Percentiles rank a stretch among this genome's conserved stretches.
Evolutionary conservation across 2,329 filamentous ascomycete species (phyloP).

Genomic region (Tolypocladium capitatum): DNA sequence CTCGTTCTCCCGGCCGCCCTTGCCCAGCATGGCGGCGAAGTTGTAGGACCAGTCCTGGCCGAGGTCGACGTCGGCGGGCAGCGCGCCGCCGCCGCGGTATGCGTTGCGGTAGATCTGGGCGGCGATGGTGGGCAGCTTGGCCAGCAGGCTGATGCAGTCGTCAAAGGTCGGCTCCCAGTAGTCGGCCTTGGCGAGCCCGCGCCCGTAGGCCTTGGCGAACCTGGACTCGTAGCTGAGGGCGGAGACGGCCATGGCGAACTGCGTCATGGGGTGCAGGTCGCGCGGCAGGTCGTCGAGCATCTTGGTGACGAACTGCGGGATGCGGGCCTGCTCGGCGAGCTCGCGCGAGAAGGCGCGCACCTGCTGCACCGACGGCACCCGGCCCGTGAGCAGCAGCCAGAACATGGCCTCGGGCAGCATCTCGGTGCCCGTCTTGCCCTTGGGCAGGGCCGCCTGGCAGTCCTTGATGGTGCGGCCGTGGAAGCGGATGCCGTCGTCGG

Average conservation of each 20-base stretch:
- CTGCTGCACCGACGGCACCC: conserved; percentile 74
- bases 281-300: conserved; percentile 83
- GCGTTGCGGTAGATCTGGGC: conserved; percentile 96
- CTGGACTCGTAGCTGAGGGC: conserved; percentile 90
- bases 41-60: conserved; percentile 98
- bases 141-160: conserved; percentile 83
- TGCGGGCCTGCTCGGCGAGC: conserved; percentile 70
- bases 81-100: conserved; percentile 59
- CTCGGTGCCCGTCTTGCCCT: conserved; percentile 81
- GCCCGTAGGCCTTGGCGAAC: conserved; percentile 87
- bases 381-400: conserved; percentile 90
- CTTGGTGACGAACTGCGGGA: conserved; percentile 72
- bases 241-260: conserved; percentile 88
- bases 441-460: conserved; percentile 85
- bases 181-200: conserved; percentile 83
- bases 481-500: conserved; percentile 95
- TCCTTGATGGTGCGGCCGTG: conserved; percentile 97
- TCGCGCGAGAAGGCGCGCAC: conserved; percentile 72
- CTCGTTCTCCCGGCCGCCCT: conserved; percentile 74
- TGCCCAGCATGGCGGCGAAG: conserved; percentile 92
- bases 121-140: conserved; percentile 91
- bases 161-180: conserved; percentile 99
- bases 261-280: conserved; percentile 95
- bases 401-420: conserved; percentile 99
- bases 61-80: conserved; percentile 64